Evolutionary conservation across 495 filamentous ascomycete genomes (phyloP).

Genomic region (Neurospora sp.): DNA sequence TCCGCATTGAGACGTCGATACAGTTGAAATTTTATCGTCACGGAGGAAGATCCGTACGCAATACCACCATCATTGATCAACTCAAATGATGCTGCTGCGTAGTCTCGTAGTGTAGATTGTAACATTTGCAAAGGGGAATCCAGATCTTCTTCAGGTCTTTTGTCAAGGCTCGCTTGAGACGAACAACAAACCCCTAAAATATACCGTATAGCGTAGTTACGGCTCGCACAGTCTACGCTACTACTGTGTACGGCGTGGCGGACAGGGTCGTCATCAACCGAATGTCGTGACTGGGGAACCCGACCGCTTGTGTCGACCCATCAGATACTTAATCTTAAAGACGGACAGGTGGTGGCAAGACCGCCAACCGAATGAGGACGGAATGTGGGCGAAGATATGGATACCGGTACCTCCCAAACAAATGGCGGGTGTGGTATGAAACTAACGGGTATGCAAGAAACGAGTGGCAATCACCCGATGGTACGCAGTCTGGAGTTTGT

Average conservation of each 20-base stretch:
- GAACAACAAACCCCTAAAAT: background rate
- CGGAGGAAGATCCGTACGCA: background rate
- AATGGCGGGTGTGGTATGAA: background rate
- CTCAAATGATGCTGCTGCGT: background rate
- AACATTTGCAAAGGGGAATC: background rate
- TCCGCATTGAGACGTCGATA: background rate
- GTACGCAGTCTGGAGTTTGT: background rate
- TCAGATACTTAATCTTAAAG: background rate
- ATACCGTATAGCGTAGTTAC: background rate
- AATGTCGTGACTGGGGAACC: background rate
- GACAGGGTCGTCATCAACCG: background rate
- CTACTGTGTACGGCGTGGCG: background rate
- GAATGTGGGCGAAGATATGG: background rate
- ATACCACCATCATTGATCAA: background rate
- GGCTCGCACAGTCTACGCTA: background rate
- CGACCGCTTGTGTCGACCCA: background rate
- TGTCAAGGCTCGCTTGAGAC: background rate
- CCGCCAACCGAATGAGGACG: background rate
- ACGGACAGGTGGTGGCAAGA: background rate
- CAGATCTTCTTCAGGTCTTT: background rate
- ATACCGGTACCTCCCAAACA: background rate
- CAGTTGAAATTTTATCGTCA: background rate
- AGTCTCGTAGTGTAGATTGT: background rate
- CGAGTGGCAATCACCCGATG: background rate
- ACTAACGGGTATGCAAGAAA: background rate